phyloP scores from a whole-genome alignment of 768 basidiomycete genomes.

The Suillus lakei region DNA sequence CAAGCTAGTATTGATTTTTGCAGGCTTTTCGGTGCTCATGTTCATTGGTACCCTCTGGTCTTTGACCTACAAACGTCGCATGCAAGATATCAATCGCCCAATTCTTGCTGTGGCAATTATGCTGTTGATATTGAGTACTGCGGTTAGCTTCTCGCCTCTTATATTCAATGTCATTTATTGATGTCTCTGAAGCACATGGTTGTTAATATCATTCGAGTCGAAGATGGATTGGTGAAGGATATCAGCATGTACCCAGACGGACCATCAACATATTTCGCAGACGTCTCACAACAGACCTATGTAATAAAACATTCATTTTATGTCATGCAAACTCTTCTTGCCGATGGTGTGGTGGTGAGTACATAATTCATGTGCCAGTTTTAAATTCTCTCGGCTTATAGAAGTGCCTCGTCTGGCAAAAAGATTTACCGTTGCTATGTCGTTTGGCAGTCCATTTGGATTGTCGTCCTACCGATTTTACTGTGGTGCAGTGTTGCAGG shows the following conservation, averaged over 20 bases:
- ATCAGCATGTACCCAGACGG: slow-evolving; percentile 24
- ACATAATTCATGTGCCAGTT: no score
- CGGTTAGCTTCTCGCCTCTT: slow-evolving; percentile 14
- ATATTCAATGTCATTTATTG: neutral
- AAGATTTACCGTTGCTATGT: slow-evolving; percentile 21
- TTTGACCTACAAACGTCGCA: slow-evolving; percentile 14
- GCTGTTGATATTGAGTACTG: slow-evolving; percentile 26
- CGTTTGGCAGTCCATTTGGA: slow-evolving; percentile 16
- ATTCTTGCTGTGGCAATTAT: slow-evolving; percentile 21
- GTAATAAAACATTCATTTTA: slow-evolving; percentile 29
- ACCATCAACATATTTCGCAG: slow-evolving; percentile 24
- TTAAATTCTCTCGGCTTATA: neutral
- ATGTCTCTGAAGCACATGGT: slow-evolving; percentile 14
- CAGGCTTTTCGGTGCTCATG: slow-evolving; percentile 42
- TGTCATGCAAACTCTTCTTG: slow-evolving; percentile 15
- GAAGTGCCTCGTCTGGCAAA: neutral
- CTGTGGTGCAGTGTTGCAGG: slow-evolving; percentile 14
- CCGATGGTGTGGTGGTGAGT: slow-evolving; percentile 12
- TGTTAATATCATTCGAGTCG: slow-evolving; percentile 19
- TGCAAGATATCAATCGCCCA: slow-evolving; percentile 12
- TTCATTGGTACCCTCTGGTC: slow-evolving; percentile 35
- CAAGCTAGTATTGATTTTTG: neutral
- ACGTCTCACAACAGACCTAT: slow-evolving; percentile 25
- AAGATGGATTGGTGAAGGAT: slow-evolving; percentile 24
- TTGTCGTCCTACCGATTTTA: slow-evolving; percentile 14